Evolutionary conservation across 768 basidiomycete species (phyloP), one percentile per base, ranked within the genome.

Genomic region (Psilocybe cyanescens): DNA sequence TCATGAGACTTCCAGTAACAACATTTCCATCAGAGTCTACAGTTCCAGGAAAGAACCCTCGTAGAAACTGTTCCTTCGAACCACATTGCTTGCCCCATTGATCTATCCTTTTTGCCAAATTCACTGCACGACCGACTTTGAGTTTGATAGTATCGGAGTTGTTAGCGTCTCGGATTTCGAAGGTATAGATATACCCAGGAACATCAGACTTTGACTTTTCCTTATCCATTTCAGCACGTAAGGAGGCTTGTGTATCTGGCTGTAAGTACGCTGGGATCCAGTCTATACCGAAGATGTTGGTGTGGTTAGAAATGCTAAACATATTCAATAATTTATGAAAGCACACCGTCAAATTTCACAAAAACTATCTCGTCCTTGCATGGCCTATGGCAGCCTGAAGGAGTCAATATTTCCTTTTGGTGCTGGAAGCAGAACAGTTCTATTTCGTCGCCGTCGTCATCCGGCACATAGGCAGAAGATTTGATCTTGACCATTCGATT

Each of bases 1-100:
- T 86, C 78, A 91, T 83, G 28, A 91, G 69, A 61, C 84, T 86
- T 8, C 71, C 74, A 5, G 74, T 70, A 48, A 72, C 74, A 8
- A 75, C 70, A 28, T 74, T 71, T 24, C 77, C 72, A 28, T 78
- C 75, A 46, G 11, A 7, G 41, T 73, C 72, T 56, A 80, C 79
- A 30, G 79, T 77, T 31, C 77, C 83, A 1, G 93, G 93, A 80
- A 87, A 92, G 76, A 83, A 90, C 0, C 91, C 91, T 47, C 90
- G 82, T 14, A 91, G 74, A 39, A 92, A 82, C 55, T 88, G 90
- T 65, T 87, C 83, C 71, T 89, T 91, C 7, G 90, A 91, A 3
- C 84, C 84, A 61, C 93, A 95, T 66, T 92, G 90, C 66, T 89
- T 93, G 19, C 80, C 80, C 93, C 93, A 94, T 66, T 95, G 82